These are phyloP conservation scores for Lactarius psammicola DNA, from an alignment of 768 basidiomycete genomes.

Conservation along the genomic window DNA sequence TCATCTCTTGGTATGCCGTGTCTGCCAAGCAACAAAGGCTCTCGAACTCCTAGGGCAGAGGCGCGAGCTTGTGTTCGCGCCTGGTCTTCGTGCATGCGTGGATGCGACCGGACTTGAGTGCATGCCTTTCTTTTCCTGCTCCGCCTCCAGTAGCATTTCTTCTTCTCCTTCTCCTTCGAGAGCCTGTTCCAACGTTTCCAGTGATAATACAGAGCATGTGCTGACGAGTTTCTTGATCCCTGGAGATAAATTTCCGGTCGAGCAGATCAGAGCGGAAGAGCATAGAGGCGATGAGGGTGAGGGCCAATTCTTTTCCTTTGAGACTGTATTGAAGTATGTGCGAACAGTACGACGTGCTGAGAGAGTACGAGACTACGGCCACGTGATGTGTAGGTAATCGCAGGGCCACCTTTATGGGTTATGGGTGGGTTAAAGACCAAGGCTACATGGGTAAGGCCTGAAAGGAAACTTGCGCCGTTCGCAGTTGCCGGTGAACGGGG, in stretches of 20 bases:
- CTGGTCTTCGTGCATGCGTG: conserved; percentile 29
- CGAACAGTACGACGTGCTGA: background rate
- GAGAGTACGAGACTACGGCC: background rate
- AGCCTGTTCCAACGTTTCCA: conserved; percentile 52
- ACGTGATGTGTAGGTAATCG: background rate
- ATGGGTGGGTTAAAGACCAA: background rate
- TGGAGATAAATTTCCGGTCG: conserved; percentile 42
- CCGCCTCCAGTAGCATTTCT: conserved; percentile 38
- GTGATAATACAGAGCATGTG: conserved; percentile 54
- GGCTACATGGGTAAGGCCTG: background rate
- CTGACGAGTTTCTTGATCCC: conserved; percentile 49
- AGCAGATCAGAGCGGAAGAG: conserved; percentile 54
- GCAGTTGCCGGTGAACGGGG: background rate
- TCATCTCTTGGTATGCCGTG: conserved; percentile 11
- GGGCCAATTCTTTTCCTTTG: conserved; percentile 36
- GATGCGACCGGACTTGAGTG: conserved; percentile 34
- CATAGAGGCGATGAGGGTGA: conserved; percentile 56
- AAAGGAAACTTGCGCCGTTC: background rate
- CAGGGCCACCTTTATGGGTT: background rate
- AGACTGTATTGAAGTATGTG: background rate
- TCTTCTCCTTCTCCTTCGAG: conserved; percentile 36
- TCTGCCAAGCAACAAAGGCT: conserved; percentile 30
- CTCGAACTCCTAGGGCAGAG: conserved; percentile 27
- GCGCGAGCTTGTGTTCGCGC: conserved; percentile 26
- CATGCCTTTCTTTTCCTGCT: conserved; percentile 34